Base-by-base conservation (phyloP, 2,329 filamentous ascomycete genomes). In the Eutypella sp. region DNA sequence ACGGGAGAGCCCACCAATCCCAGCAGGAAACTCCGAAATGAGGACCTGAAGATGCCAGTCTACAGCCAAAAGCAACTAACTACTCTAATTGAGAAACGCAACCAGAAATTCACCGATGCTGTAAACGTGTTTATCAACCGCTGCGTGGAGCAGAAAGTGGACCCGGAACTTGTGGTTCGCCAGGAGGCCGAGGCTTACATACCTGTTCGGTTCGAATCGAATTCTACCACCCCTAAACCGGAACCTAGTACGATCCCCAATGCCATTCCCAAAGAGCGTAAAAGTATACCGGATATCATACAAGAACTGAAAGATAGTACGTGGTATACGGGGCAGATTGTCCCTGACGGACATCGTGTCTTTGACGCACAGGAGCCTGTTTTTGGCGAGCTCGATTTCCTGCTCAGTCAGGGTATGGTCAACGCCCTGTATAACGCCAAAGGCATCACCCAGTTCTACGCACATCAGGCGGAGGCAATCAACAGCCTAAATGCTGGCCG, bases 341-440 rank as follows among this genome's bases (percentile, higher is more conserved):
- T 97, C 1, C 89, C 91, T 0, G 87, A 95, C 55, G 93, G 93
- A 0, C 90, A 96, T 69, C 81, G 91, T 27, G 87, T 95, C 0
- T 95, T 96, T 58, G 89, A 95, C 54, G 81, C 87, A 2, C 91
- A 96, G 58, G 80, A 85, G 53, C 75, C 92, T 0, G 78, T 91
- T 0, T 90, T 87, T 57, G 91, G 89, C 1, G 86, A 95, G 36
- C 74, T 99, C 41, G 79, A 86, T 23, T 99, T 97, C 60, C 72
- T 85, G 16, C 75, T 99, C 7, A 96, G 90, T 43, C 93, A 99
- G 62, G 80, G 87, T 52, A 70, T 99, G 41, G 91, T 99, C n/a
- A 96, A 99, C 63, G 92, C 93, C 1, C 68, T 99, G 1, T 99
- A 95, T 70, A 97, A 97, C 56, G 87, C 89, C 8, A 88, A 86